Conservation (phyloP, 2,329 filamentous ascomycete species). For the Harringtonia aguacate region DNA sequence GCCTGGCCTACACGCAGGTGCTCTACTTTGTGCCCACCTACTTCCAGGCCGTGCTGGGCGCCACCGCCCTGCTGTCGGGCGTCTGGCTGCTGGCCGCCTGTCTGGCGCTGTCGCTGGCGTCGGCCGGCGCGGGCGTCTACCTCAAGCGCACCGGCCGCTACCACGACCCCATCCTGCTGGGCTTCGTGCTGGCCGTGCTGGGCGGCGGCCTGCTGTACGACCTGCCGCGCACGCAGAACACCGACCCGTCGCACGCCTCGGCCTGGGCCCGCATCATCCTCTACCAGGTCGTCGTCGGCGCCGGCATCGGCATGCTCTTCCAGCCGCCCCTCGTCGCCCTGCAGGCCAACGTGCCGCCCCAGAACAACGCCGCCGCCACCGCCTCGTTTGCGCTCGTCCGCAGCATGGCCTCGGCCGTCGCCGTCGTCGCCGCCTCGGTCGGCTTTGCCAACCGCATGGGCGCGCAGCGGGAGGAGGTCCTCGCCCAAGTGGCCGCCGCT, state of each 20-base stretch:
- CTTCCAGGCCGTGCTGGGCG: conserved; percentile 57
- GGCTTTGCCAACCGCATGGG: conserved; percentile 12
- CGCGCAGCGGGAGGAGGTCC: conserved; percentile 3
- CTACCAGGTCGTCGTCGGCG: conserved; percentile 43
- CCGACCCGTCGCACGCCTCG: conserved; percentile 20
- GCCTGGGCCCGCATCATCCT: conserved; percentile 29
- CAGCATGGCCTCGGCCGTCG: conserved; percentile 23
- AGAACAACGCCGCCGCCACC: conserved; percentile 49
- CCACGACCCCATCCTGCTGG: conserved; percentile 37
- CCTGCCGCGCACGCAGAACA: conserved; percentile 27
- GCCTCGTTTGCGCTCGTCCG: conserved; percentile 46
- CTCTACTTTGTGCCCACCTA: conserved; percentile 67
- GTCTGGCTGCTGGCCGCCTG: conserved; percentile 21
- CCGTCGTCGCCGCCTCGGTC: conserved; percentile 10
- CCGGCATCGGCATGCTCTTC: conserved; percentile 48
- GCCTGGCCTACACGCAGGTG: conserved; percentile 50
- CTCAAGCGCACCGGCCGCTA: conserved; percentile 27
- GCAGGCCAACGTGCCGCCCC: conserved; percentile 44
- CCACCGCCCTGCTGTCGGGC: conserved; percentile 48
- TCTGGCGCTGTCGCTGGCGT: conserved; percentile 26
- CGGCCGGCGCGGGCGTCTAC: conserved; percentile 23
- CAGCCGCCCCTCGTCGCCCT: conserved; percentile 50
- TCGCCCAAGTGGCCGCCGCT: conserved; percentile 6
- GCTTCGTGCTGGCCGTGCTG: conserved; percentile 39
- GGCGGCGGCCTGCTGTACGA: conserved; percentile 44